These are phyloP conservation scores for Dactylellina cionopaga DNA, from an alignment of 2,329 filamentous ascomycete species.

Conservation along the genomic window DNA sequence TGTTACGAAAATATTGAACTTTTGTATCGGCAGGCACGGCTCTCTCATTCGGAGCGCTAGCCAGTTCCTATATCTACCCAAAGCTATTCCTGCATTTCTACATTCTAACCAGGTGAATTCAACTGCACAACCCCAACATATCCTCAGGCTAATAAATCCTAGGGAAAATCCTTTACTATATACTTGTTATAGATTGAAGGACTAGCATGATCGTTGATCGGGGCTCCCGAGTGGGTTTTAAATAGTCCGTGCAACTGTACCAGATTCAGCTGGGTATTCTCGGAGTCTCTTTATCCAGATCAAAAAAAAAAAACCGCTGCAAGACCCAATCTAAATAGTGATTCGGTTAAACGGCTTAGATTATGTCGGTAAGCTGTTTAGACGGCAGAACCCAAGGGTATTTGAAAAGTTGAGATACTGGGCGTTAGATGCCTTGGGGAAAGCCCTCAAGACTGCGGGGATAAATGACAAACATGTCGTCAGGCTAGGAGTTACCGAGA, in stretches of 20 bases:
- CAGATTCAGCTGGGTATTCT: conserved; percentile 60
- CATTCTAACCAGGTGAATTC: conserved; percentile 1
- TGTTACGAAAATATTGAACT: conserved; percentile 29
- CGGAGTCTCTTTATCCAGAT: conserved; percentile 12
- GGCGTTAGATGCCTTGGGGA: conserved; percentile 13
- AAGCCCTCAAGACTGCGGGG: conserved; percentile 25
- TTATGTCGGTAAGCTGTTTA: conserved; percentile 8
- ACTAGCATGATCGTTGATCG: conserved; percentile 17
- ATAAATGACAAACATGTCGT: conserved; percentile 7
- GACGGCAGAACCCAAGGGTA: conserved; percentile 8
- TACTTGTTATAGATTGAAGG: conserved; percentile 26
- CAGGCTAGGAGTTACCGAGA: conserved; percentile 12
- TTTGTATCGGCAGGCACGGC: too few species aligned
- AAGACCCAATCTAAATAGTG: not conserved
- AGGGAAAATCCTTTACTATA: conserved; percentile 45
- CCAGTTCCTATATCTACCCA: too few species aligned
- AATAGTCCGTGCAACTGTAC: conserved; percentile 60
- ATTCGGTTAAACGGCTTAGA: conserved; percentile 42
- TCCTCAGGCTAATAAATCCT: conserved; percentile 46
- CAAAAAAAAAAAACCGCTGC: conserved; percentile 1
- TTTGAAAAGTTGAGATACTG: conserved; percentile 5
- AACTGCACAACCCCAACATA: conserved; percentile 15
- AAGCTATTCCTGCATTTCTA: not conserved
- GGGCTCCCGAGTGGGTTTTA: conserved; percentile 25
- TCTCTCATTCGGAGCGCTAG: too few species aligned